Base-by-base conservation (phyloP, 1,284 basidiomycete genomes). In the Chondrostereum purpureum region DNA sequence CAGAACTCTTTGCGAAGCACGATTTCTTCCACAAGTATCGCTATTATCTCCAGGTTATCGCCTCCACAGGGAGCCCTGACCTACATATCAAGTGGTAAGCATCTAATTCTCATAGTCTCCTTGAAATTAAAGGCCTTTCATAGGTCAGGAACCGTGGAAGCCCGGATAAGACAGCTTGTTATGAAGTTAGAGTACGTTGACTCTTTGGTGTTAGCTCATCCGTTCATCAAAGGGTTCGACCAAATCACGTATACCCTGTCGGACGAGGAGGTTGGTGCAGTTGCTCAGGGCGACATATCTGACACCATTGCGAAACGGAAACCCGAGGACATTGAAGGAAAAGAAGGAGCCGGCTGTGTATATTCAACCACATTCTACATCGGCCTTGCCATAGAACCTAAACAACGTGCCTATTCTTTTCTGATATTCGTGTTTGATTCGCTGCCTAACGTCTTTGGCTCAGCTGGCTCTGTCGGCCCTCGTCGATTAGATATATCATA, bases 11-110 rank as follows among this genome's bases (percentile, higher is more conserved):
- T 59, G 69, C 82, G 41, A 92, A 91, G 60, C 92, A 95, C 62
- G 92, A 98, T 67, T 99, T 99, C 65, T 99, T 98, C 74, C 82
- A 88, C 64, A 90, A 88, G 67, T 99, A 99, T 68, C 85, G 90
- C 51, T 93, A 97, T 70, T 99, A 99, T 63, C 79, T 99, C n/a
- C 93, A 97, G 77, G 86, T 99, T 20, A 92, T 95, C 46, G 94
- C 95, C 5, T 94, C 92, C 33, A 84, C 92, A 44, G 83, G 84
- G 18, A 80, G 83, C 36, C 62, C 83, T 2, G 93, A 96, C 18
- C 69, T 88, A 14, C 93, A 99, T 63, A 83, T 93, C 52, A 97
- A 97, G 69, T 99, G 96, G 96, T 93, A 61, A 45, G 78, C 66
- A 27, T 33, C 10, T 41, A 12, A 13, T 44, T 22, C 6, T 43